Conservation (phyloP, 768 basidiomycete species). For the Pleurotus djamor region DNA sequence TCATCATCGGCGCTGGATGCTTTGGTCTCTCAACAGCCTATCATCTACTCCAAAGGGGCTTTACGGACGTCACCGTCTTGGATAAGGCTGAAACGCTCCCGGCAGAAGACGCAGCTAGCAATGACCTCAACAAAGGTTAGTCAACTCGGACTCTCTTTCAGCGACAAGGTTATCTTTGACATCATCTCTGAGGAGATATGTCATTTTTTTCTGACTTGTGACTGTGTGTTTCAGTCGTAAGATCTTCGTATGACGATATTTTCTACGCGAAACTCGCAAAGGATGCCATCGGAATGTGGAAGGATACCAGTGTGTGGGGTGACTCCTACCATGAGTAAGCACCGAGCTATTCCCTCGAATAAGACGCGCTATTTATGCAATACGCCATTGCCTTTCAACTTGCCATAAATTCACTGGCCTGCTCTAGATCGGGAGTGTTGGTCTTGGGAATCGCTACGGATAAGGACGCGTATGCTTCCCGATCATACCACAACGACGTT, state of each 20-base stretch:
- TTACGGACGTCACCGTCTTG: constrained; percentile 67
- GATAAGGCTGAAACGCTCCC: constrained; percentile 71
- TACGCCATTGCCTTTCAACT: not conserved
- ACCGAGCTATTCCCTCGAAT: constrained; percentile 12
- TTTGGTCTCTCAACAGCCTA: constrained; percentile 89
- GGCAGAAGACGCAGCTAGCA: constrained; percentile 77
- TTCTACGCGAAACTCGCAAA: constrained; percentile 72
- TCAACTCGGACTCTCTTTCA: not conserved
- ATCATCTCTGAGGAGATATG: too few relatives aligned
- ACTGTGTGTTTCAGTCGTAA: constrained; percentile 50
- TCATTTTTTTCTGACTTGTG: too few relatives aligned
- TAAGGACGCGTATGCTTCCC: constrained; percentile 40
- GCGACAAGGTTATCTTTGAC: not conserved
- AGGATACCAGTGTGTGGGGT: constrained; percentile 59
- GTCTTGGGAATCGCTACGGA: constrained; percentile 41
- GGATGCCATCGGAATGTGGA: constrained; percentile 80
- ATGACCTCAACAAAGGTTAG: constrained; percentile 51
- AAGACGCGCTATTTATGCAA: not conserved
- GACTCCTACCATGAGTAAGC: constrained; percentile 82
- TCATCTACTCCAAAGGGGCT: constrained; percentile 71
- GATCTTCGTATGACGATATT: constrained; percentile 67
- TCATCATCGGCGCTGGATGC: constrained; percentile 81
- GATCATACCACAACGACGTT: constrained; percentile 63
- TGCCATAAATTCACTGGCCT: not conserved
- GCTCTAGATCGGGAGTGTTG: constrained; percentile 64